These are phyloP conservation scores for Lophium mytilinum DNA, from an alignment of 495 filamentous ascomycete species.

Conservation along the genomic window DNA sequence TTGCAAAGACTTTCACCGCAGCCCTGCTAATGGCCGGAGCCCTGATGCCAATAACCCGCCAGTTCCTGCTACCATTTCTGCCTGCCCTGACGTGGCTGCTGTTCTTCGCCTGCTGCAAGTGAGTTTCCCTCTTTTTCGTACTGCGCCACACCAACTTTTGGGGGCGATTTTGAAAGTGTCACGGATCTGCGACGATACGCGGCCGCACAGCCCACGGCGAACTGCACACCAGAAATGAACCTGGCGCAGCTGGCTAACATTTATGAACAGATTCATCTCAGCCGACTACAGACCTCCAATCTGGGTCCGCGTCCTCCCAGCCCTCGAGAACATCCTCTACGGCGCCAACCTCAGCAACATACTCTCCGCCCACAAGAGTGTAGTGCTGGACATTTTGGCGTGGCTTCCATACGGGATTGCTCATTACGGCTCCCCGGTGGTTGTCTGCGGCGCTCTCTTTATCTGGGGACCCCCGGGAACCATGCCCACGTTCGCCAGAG, in stretches of 20 bases:
- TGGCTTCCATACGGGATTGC: slow-evolving; percentile 90
- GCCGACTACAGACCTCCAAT: slow-evolving; percentile 79
- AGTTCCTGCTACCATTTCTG: slow-evolving; percentile 84
- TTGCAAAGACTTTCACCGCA: slow-evolving; percentile 61
- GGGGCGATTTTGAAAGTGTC: background rate
- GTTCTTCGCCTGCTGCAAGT: slow-evolving; percentile 86
- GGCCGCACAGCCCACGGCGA: slow-evolving; percentile 6
- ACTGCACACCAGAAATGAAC: background rate
- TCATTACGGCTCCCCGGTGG: slow-evolving; percentile 74
- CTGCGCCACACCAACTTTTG: background rate
- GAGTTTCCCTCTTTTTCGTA: slow-evolving; percentile 37
- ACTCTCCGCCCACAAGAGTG: slow-evolving; percentile 76
- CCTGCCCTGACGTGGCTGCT: slow-evolving; percentile 77
- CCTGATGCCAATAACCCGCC: slow-evolving; percentile 74
- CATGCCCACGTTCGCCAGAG: slow-evolving; percentile 70
- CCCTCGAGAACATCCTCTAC: slow-evolving; percentile 95
- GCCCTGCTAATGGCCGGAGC: slow-evolving; percentile 61
- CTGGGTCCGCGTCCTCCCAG: slow-evolving; percentile 87
- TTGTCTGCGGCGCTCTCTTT: slow-evolving; percentile 71
- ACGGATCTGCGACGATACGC: background rate
- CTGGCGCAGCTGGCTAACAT: slow-evolving; percentile 11
- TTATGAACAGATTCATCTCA: slow-evolving; percentile 62
- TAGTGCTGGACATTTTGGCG: slow-evolving; percentile 74
- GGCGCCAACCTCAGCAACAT: slow-evolving; percentile 94
- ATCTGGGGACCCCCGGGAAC: slow-evolving; percentile 81